Evolutionary conservation across 805 yeast species (phyloP).

Genomic region (Candida oleophila): DNA sequence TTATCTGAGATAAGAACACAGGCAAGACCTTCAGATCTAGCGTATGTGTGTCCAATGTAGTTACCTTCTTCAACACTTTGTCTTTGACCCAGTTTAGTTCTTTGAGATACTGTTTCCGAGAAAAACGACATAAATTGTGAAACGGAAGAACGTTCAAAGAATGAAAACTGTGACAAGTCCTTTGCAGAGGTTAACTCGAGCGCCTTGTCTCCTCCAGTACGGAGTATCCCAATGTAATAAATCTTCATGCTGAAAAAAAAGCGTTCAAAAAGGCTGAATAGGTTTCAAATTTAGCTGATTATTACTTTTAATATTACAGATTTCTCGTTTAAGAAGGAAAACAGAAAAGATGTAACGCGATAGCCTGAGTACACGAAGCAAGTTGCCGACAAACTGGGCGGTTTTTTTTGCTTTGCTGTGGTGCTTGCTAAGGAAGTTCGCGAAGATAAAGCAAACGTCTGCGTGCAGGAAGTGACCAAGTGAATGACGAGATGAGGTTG

Average conservation of each 20-base stretch:
- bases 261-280: no score
- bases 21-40: constrained; percentile 85
- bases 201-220: constrained; percentile 59
- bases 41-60: constrained; percentile 89
- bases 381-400: not conserved
- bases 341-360: no score
- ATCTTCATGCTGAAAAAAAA: constrained; percentile 63
- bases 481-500: not conserved
- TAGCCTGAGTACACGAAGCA: not conserved
- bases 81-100: constrained; percentile 88
- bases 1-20: constrained; percentile 92
- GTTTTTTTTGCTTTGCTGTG: not conserved
- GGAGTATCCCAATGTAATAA: constrained; percentile 84
- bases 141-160: constrained; percentile 80
- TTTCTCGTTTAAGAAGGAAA: no score
- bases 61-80: constrained; percentile 91
- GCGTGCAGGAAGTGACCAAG: not conserved
- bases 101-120: constrained; percentile 82
- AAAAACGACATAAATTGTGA: constrained; percentile 95
- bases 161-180: constrained; percentile 83
- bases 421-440: not conserved
- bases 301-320: no score
- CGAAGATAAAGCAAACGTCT: constrained; percentile 1
- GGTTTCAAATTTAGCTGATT: no score
- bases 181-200: constrained; percentile 76